phyloP scores from a whole-genome alignment of 192 early-diverging fungal species.

The Mortierella hygrophila region DNA sequence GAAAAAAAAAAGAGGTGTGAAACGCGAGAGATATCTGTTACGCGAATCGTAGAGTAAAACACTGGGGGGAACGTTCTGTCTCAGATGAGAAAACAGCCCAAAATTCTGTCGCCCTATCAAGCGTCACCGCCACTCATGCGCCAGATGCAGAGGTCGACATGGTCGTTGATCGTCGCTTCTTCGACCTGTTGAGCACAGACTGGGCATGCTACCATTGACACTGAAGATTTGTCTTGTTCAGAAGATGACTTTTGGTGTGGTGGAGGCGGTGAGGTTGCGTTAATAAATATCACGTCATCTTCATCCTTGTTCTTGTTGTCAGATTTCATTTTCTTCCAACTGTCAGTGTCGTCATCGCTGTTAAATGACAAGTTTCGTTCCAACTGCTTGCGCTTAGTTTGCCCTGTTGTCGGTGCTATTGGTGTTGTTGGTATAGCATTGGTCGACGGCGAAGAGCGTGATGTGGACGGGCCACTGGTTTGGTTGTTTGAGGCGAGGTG shows the following conservation, averaged over 20 bases:
- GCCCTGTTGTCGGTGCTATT: not conserved
- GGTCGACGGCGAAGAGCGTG: not conserved
- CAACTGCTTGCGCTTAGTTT: conserved; percentile 3
- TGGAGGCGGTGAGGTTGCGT: not conserved
- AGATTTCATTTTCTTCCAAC: conserved; percentile 15
- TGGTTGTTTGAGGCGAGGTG: not conserved
- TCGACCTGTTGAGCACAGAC: conserved; percentile 29
- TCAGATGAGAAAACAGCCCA: not conserved
- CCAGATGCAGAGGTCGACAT: conserved; percentile 56
- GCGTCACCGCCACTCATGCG: conserved; percentile 10
- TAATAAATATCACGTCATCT: not conserved
- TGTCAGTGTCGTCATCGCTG: not conserved
- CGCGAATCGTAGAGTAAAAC: too few relatives aligned
- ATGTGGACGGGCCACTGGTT: not conserved
- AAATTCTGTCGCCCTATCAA: not conserved
- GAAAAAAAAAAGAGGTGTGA: not conserved
- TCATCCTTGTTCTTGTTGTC: not conserved
- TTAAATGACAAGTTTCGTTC: too few relatives aligned
- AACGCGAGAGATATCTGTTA: not conserved
- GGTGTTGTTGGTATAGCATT: not conserved
- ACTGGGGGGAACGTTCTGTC: not conserved
- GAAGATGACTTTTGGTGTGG: not conserved
- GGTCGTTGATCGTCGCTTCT: conserved; percentile 50
- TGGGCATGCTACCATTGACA: conserved; percentile 36
- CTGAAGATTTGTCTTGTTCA: not conserved